Evolutionary conservation across 1,284 basidiomycete species (phyloP), one percentile per base, ranked within the genome.

Genomic region (Waitea zeae): DNA sequence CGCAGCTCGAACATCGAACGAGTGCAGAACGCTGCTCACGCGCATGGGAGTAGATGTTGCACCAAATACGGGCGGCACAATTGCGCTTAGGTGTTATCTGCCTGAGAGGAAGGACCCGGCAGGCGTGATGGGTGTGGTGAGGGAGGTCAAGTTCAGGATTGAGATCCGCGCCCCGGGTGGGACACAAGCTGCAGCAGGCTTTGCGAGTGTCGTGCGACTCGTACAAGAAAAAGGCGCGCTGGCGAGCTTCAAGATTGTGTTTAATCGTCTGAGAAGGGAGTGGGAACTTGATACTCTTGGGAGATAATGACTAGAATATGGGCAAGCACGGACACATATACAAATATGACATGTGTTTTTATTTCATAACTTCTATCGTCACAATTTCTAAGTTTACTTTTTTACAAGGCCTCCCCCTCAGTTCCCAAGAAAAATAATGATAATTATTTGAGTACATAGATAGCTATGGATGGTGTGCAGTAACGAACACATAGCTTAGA

Each of bases 181-280:
- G 41, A 57, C 60, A 5, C 62, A 68, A 36, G 49, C 51, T 31
- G 56, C 56, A 26, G 59, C 61, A 12, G 64, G 64, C 2, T 66
- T 61, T 42, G 54, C 60, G 35, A 71, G 80, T 3, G 62, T 62
- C 31, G 51, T 92, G 46, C 62, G 67, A 9, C 51, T 92, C 38
- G 62, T 84, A 12, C 77, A 87, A 46, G 89, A 93, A 59, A 88
- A 80, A 52, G 89, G 89, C 1, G 74, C 86, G 9, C 56, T 73
- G 37, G 77, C 79, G 27, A 79, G 68, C 26, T 87, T 93, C 59
- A 79, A 73, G 51, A 62, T 70, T 36, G 61, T 90, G 24, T 82
- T 73, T 48, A 70, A 65, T 39, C 60, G 70, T 30, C 48, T 95
- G 42, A 62, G 69, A 40, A 59, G 64, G 19, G 69, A 74, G 17